Evolutionary conservation across 768 basidiomycete species (phyloP).

Genomic region (Suillus discolor): DNA sequence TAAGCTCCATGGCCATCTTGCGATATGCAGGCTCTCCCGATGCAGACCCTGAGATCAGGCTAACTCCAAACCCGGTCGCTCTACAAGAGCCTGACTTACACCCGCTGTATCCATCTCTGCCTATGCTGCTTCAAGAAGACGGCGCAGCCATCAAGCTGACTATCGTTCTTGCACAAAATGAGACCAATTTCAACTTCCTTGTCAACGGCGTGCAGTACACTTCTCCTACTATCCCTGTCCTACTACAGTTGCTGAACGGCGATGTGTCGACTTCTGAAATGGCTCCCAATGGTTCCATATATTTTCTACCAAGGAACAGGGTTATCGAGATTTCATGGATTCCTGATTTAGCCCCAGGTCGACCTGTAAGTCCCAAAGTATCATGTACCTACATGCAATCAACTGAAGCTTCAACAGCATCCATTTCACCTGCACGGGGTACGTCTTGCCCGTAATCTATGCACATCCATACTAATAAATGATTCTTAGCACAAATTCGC

Average conservation of each 20-base stretch:
- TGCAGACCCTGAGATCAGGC: slow-evolving; percentile 34
- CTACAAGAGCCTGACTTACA: neutral
- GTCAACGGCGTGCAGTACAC: slow-evolving; percentile 38
- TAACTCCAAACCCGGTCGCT: neutral
- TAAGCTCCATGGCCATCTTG: slow-evolving; percentile 45
- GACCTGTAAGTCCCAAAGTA: slow-evolving; percentile 10
- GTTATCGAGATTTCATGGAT: slow-evolving; percentile 42
- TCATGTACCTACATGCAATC: neutral
- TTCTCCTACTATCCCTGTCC: slow-evolving; percentile 43
- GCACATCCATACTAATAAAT: neutral
- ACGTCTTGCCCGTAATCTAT: neutral
- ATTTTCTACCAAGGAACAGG: slow-evolving; percentile 45
- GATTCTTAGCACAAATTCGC: neutral
- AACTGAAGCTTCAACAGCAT: slow-evolving; percentile 17
- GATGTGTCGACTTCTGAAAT: slow-evolving; percentile 35
- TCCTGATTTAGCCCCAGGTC: slow-evolving; percentile 10
- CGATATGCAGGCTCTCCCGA: slow-evolving; percentile 42
- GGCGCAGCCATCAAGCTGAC: slow-evolving; percentile 36
- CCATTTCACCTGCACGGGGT: slow-evolving; percentile 26
- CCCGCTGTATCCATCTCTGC: neutral
- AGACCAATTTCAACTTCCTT: slow-evolving; percentile 21
- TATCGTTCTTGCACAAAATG: slow-evolving; percentile 30
- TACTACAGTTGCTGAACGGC: slow-evolving; percentile 50
- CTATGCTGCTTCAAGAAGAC: neutral
- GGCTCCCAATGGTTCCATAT: slow-evolving; percentile 44